A percentile compares a stretch with the other conserved stretches of the same genome.
These are phyloP conservation scores for Pleurotus giganteus DNA, from an alignment of 768 basidiomycete species.

Conservation along the genomic window DNA sequence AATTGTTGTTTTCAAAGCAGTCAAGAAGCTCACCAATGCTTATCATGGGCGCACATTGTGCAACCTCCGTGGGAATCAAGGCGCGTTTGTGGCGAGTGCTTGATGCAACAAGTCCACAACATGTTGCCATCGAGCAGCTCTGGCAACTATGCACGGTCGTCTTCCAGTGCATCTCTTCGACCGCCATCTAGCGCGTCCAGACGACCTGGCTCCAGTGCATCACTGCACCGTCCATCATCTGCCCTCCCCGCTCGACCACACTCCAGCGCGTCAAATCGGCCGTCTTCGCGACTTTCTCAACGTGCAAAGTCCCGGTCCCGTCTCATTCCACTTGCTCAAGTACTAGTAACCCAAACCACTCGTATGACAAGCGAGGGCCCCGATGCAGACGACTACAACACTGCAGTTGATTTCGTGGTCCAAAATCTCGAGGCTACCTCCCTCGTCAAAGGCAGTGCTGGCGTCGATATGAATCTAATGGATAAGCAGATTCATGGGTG, in stretches of 20 bases:
- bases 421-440: conserved; percentile 58
- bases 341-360: conserved; percentile 52
- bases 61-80: background rate
- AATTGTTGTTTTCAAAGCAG: too few relatives aligned
- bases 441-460: conserved; percentile 51
- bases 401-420: conserved; percentile 53
- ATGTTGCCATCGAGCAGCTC: conserved; percentile 10
- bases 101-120: background rate
- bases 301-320: conserved; percentile 32
- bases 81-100: background rate
- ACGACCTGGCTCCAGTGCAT: conserved; percentile 42
- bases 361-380: conserved; percentile 46
- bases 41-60: background rate
- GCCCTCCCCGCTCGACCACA: conserved; percentile 33
- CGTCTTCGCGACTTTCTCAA: conserved; percentile 53
- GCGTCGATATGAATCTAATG: conserved; percentile 53
- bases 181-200: conserved; percentile 47
- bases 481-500: conserved; percentile 62
- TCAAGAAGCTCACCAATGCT: too few relatives aligned
- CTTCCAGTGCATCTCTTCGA: conserved; percentile 23
- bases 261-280: conserved; percentile 41
- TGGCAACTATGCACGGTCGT: conserved; percentile 13
- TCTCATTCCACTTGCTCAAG: conserved; percentile 51
- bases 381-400: conserved; percentile 38
- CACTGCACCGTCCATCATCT: conserved; percentile 32